A percentile compares a stretch with the other conserved stretches of the same genome.
These are phyloP conservation scores for Phytophthora pini DNA, from an alignment of 352 stramenopile genomes.

Conservation along the genomic window DNA sequence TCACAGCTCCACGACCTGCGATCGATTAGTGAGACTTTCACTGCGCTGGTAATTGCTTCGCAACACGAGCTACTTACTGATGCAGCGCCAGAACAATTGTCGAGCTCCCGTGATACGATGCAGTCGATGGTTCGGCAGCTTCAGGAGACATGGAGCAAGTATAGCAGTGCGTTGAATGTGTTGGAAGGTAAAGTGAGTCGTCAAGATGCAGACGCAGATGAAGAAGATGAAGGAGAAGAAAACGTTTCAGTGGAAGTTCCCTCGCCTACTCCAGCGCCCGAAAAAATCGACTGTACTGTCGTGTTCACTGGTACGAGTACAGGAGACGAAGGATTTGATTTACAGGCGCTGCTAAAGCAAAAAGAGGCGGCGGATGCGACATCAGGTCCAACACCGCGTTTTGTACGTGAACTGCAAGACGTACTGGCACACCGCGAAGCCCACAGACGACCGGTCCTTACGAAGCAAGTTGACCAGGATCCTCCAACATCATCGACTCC, in stretches of 20 bases:
- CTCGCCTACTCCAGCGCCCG: slow-evolving; percentile 2
- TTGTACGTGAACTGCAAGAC: slow-evolving; percentile 59
- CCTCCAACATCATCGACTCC: background rate
- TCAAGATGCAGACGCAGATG: slow-evolving; percentile 2
- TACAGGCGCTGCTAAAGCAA: slow-evolving; percentile 50
- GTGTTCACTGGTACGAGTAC: slow-evolving; percentile 83
- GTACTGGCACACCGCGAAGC: slow-evolving; percentile 58
- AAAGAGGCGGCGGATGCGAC: slow-evolving; percentile 21
- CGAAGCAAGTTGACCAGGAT: slow-evolving; percentile 57
- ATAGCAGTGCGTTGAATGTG: slow-evolving; percentile 20
- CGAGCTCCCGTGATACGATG: slow-evolving; percentile 27
- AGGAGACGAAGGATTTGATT: slow-evolving; percentile 68
- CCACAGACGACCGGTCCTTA: slow-evolving; percentile 31
- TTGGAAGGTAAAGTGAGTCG: slow-evolving; percentile 1
- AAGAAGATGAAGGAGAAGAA: background rate
- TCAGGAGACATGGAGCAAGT: slow-evolving; percentile 33
- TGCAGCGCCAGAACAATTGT: slow-evolving; percentile 13
- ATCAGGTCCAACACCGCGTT: slow-evolving; percentile 34
- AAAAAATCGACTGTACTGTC: slow-evolving; percentile 46
- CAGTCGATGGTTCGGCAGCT: slow-evolving; percentile 30
- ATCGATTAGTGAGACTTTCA: slow-evolving; percentile 59
- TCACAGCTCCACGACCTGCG: slow-evolving; percentile 46
- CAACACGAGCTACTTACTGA: slow-evolving; percentile 43
- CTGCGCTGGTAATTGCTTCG: slow-evolving; percentile 45
- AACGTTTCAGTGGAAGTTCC: background rate